Base-by-base conservation (phyloP, 78 protist species). In the Dictyostelium intermedium region DNA sequence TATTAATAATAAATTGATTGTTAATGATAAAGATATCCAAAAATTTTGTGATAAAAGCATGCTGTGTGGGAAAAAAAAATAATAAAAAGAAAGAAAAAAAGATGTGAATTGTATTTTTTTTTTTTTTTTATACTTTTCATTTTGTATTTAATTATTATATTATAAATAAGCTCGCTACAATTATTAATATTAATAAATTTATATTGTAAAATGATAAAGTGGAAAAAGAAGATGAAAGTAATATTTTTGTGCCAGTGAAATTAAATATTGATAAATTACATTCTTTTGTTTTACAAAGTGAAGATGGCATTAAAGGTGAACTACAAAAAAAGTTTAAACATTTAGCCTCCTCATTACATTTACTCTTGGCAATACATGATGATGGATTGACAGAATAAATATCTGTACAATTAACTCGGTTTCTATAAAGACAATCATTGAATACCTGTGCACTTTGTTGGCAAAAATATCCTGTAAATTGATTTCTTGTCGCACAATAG, bases 241-340 rank as follows among this genome's bases (percentile, higher is more conserved):
- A 27, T 9, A 27, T 20, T 18, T 18, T 53, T 53, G 13, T 10
- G 10, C 32, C 74, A 66, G 81, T 37, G 10, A 16, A 7, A 37
- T 74, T 74, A 20, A 74, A 74, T 20, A 74, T 78, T 43, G 83
- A 43, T 25, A 81, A 56, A 32, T 50, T 37, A 82, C 87, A 82
- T 61, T 20, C 41, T 37, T 25, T 53, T 14, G 8, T 9, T 9
- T 60, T 16, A 82, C 87, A 82, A 18, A 82, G 5, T n/a, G 66
- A 72, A 2, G 41, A 20, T 2, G 89, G 79, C 27, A 83, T 66
- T 27, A 83, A 3, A 23, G 78, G 78, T 7, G 70, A 77, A 16
- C 61, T 41, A 66, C 89, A 83, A 37, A 41, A 66, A 20, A 50
- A 13, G 35, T n/a, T 18, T 34, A 66, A 32, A 27, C 89, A 83